These are phyloP conservation scores for Myrica gale DNA, from an alignment of 306 rosid species.

Conservation along the genomic window DNA sequence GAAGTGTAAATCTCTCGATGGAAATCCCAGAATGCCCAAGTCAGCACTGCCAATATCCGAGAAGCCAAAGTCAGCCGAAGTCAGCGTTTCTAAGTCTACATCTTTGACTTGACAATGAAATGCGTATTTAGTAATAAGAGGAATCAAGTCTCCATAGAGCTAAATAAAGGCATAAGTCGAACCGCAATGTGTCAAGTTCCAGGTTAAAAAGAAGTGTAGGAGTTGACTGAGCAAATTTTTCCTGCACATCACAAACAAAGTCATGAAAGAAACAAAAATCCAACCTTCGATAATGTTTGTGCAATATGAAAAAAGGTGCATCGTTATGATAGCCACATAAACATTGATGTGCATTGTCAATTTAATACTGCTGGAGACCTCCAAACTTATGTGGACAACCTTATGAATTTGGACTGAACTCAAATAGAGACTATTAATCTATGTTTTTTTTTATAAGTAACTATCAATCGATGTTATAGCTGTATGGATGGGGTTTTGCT, in stretches of 20 bases:
- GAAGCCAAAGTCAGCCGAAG: no score
- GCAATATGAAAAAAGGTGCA: background rate
- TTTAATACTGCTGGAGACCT: background rate
- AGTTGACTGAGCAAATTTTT: conserved; percentile 67
- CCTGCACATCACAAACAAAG: conserved; percentile 59
- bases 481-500: conserved; percentile 6
- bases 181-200: conserved; percentile 94
- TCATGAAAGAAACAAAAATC: conserved; percentile 24
- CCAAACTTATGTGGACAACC: no score
- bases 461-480: no score
- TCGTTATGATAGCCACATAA: background rate
- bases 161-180: conserved; percentile 22
- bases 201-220: conserved; percentile 87
- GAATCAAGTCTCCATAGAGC: conserved; percentile 19
- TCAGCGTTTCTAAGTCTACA: no score
- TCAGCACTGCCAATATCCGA: conserved; percentile 64
- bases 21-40: conserved; percentile 91
- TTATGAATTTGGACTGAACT: no score
- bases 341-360: background rate
- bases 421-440: no score
- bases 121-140: conserved; percentile 18
- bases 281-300: background rate
- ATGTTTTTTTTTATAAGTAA: no score
- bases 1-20: conserved; percentile 84
- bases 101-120: conserved; percentile 31